Base-by-base conservation (phyloP, 164 flowering plant species). In the Vitis rotundifolia region DNA sequence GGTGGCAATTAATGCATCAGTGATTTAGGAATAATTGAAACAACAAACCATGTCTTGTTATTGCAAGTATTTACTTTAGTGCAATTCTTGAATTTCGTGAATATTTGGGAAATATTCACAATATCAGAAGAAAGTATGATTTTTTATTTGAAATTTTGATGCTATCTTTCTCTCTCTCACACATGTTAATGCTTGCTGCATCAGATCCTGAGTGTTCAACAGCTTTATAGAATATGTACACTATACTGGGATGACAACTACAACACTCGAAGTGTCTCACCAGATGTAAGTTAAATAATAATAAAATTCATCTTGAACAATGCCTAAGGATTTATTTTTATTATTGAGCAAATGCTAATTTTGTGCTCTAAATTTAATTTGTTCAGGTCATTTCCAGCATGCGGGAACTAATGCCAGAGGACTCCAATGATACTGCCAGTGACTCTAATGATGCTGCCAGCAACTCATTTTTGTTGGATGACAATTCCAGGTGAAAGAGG, bases 341-440 rank as follows among this genome's bases (percentile, higher is more conserved):
- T 55, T 49, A 8, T 12, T 15, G 18, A 2, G 51, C 44, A 59
- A 26, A 26, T 16, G 9, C 22, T 66, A 18, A 31, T 61, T 53
- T 15, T 28, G 69, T 68, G 29, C 26, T n/a, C 53, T n/a, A 8
- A 14, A 15, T 52, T 66, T 66, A 37, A 7, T 18, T 71, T 72
- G 14, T 76, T 2, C 81, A 96, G 99, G 97, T 96, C 5, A 87
- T 93, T 59, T 81, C 97, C 48, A 89, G 84, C 78, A 85, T 92
- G 93, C 87, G 77, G 72, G 68, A 71, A 53, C 79, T 86, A 22
- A 87, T 88, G 89, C 81, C 88, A 9, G 7, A 37, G 44, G 92
- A 89, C 58, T 81, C 91, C 29, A 80, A 71, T 62, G 79, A 77
- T 70, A 85, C 82, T 11, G 87, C 59, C 19, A 79, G 84, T 68